Conservation (phyloP, 208 protist genomes). For the Trypanosoma grayi region DNA sequence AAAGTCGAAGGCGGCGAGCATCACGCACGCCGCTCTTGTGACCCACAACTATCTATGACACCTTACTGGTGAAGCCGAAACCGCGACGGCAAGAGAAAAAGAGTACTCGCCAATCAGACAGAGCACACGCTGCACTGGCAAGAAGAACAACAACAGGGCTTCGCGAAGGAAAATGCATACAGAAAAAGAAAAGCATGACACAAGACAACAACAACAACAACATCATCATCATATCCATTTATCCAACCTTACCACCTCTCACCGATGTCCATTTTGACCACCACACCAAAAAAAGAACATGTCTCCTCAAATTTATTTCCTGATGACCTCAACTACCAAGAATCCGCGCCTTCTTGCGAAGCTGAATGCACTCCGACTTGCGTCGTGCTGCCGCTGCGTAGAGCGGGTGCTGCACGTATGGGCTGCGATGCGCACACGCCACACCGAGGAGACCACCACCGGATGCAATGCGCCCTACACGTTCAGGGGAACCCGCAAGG, state of each 20-base stretch:
- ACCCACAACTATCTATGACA: constrained; percentile 2
- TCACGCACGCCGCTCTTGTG: too few species aligned
- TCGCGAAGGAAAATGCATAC: neutral
- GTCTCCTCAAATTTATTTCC: neutral
- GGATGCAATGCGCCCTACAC: neutral
- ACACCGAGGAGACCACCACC: neutral
- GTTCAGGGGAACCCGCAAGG: neutral
- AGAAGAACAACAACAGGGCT: neutral
- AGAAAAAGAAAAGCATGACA: neutral
- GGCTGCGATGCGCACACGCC: neutral
- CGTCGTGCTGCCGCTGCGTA: neutral
- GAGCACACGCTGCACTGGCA: too few species aligned
- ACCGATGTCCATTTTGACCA: too few species aligned
- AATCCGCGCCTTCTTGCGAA: neutral
- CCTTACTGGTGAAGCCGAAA: constrained; percentile 6
- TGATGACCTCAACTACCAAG: neutral
- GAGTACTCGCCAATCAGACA: neutral
- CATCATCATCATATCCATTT: too few species aligned
- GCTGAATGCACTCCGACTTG: constrained; percentile 3
- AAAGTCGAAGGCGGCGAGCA: constrained; percentile 24
- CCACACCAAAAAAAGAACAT: too few species aligned
- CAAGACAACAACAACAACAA: neutral
- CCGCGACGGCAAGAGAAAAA: neutral
- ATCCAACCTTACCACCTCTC: too few species aligned
- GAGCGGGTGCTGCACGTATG: constrained; percentile 7